Evolutionary conservation across 2,329 filamentous ascomycete genomes (phyloP), one percentile per base, ranked within the genome.

Genomic region (Fusarium guadeloupense): DNA sequence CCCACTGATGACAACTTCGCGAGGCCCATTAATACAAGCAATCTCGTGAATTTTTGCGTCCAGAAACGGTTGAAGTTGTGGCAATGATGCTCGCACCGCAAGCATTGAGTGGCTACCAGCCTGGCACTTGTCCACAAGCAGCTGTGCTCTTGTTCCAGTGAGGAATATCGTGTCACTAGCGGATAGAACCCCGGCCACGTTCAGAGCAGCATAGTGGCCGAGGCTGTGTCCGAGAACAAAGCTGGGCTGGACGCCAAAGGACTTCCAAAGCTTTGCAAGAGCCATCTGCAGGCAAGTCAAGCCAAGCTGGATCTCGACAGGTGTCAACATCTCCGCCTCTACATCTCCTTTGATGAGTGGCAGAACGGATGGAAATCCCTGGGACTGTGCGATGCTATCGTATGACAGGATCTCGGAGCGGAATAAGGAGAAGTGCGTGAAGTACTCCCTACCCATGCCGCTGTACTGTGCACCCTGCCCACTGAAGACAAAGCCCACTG

Each of bases 21-120:
- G 80, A 0, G 88, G 87, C 0, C 89, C 86, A 66, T 96, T 96
- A 72, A 92, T 83, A 77, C 92, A 95, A 14, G 91, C 89, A 26
- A 85, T 67, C 33, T 83, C 83, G 44, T 81, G 74, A 1, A 74
- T 77, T 59, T 72, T 80, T 62, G 76, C 76, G 9, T 40, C n/a
- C 1, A 59, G 42, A 2, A 69, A 17, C 1, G 42, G 37, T 1
- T 38, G 49, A 6, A 69, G 26, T 1, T 41, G 25, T 2, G 55
- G 47, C 2, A 41, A 10, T 0, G 55, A 35, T 6, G 57, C 60
- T 9, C 66, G 66, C 12, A 67, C 44, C 12, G 66, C 66, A 9
- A 68, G 45, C 56, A 59, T 56, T 7, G 53, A 52, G 26, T 56
- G 48, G 10, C 23, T 53, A 5, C 53, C 41, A 9, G 20, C 35